These are phyloP conservation scores for Puccinia coronata DNA, from an alignment of 1,284 basidiomycete species.

Conservation along the genomic window DNA sequence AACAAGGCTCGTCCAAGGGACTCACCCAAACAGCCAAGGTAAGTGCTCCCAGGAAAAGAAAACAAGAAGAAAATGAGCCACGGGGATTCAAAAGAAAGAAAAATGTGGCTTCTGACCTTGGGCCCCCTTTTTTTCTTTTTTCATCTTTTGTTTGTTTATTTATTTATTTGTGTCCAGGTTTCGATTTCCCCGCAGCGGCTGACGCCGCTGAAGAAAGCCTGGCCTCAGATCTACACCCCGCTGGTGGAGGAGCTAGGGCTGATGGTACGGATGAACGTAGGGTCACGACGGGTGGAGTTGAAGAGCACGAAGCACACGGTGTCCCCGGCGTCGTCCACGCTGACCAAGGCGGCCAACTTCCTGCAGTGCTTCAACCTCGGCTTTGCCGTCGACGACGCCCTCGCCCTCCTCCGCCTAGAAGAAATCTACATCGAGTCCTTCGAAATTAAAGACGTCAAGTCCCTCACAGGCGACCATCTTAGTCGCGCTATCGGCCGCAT, in stretches of 20 bases:
- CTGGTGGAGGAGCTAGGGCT: conserved; percentile 44
- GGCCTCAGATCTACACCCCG: conserved; percentile 47
- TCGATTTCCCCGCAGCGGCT: conserved; percentile 44
- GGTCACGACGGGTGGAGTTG: conserved; percentile 25
- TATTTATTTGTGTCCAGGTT: too few relatives aligned
- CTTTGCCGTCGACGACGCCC: conserved; percentile 37
- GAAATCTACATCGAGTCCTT: conserved; percentile 48
- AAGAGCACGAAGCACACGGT: conserved; percentile 44
- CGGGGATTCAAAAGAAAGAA: neutral
- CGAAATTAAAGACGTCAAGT: conserved; percentile 48
- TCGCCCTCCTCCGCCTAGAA: conserved; percentile 41
- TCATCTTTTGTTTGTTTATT: too few relatives aligned
- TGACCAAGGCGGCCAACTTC: conserved; percentile 39
- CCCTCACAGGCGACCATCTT: conserved; percentile 43
- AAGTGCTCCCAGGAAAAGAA: neutral
- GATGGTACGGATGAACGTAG: conserved; percentile 41
- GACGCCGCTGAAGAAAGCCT: conserved; percentile 38
- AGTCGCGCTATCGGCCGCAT: conserved; percentile 50
- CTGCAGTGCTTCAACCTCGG: conserved; percentile 46
- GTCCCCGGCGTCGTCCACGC: conserved; percentile 41
- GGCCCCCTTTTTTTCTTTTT: neutral
- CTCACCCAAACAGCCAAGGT: conserved; percentile 29
- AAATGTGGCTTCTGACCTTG: neutral
- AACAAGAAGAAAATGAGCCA: neutral
- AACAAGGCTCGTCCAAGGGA: conserved; percentile 30